Evolutionary conservation across 345 rosid genomes (phyloP).

Genomic region (Linum usitatissimum): DNA sequence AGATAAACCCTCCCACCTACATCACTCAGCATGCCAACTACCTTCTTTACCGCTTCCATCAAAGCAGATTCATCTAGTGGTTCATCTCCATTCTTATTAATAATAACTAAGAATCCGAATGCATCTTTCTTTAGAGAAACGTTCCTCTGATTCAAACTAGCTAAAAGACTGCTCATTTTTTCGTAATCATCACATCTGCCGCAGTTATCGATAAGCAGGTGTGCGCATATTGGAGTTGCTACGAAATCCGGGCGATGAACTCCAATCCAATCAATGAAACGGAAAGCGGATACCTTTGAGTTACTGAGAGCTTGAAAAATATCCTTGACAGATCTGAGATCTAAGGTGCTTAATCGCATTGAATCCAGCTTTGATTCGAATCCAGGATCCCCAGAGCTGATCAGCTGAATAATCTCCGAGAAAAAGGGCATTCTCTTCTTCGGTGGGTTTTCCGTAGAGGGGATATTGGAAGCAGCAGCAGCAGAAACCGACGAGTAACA

Average conservation of each 20-base stretch:
- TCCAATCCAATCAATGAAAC: conserved; percentile 34
- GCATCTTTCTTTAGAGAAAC: conserved; percentile 30
- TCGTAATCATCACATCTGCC: conserved; percentile 34
- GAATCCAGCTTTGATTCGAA: conserved; percentile 26
- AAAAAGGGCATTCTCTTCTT: conserved; percentile 8
- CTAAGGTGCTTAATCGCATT: conserved; percentile 20
- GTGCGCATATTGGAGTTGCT: conserved; percentile 25
- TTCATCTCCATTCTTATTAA: conserved; percentile 12
- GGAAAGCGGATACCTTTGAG: conserved; percentile 28
- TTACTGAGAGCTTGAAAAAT: conserved; percentile 25
- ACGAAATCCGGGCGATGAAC: conserved; percentile 18
- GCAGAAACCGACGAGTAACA: not conserved
- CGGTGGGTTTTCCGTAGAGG: not conserved
- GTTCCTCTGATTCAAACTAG: conserved; percentile 16
- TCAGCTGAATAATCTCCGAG: conserved; percentile 19
- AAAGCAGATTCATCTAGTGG: not conserved
- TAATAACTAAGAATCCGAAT: conserved; percentile 27
- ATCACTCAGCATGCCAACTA: conserved; percentile 25
- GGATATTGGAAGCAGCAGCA: not conserved
- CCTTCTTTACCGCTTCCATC: conserved; percentile 14
- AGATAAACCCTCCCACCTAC: conserved; percentile 27
- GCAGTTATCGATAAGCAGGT: conserved; percentile 42
- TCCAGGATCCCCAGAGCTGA: conserved; percentile 17
- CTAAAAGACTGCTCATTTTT: conserved; percentile 20
- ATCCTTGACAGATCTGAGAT: conserved; percentile 13